Base-by-base conservation (phyloP, 2,329 filamentous ascomycete genomes). In the Pezicula radicicola region DNA sequence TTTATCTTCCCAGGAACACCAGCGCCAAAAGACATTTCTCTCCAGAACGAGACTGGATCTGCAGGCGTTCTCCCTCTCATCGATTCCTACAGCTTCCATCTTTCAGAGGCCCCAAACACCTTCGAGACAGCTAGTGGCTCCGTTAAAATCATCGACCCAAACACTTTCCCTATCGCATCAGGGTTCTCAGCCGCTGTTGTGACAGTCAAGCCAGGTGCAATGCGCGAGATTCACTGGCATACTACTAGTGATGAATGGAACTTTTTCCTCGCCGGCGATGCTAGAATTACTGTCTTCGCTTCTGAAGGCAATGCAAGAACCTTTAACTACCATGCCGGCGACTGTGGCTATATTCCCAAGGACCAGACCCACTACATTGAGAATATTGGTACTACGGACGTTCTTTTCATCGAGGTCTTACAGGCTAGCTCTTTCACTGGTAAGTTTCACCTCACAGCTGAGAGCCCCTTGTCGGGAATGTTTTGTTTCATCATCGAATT, bases 361-460 rank as follows among this genome's bases (percentile, higher is more conserved):
- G 89, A 89, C 65, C 89, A 88, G 77, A 88, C 86, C 3, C 88
- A 92, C 65, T 92, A 90, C 64, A 87, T 92, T 49, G 88, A 93
- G 75, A 91, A 91, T 61, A 81, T 89, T 39, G 84, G 87, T 16
- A 81, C 88, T 46, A 87, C 91, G 66, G 80, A 87, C n/a, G 70
- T 92, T 3, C 84, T 89, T 65, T 87, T 91, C 68, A 72, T 92
- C 10, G 88, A 92, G 70, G 83, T 92, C 15, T 88, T 92, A 71
- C 77, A 84, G 47, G 80, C 85, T 0, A 82, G 88, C 57, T 77
- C 84, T 66, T 91, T 91, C 7, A 60, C 60, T 28, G 61, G 61
- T 61, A 51, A 53, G 54, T 30, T 36, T 6, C 12, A 4, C 15
- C 21, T 10, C 2, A 10, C 41, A 3, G 2, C 39, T 12, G 21